Conservation (phyloP, 116 monocot species). For the Trichopus zeylanicus region DNA sequence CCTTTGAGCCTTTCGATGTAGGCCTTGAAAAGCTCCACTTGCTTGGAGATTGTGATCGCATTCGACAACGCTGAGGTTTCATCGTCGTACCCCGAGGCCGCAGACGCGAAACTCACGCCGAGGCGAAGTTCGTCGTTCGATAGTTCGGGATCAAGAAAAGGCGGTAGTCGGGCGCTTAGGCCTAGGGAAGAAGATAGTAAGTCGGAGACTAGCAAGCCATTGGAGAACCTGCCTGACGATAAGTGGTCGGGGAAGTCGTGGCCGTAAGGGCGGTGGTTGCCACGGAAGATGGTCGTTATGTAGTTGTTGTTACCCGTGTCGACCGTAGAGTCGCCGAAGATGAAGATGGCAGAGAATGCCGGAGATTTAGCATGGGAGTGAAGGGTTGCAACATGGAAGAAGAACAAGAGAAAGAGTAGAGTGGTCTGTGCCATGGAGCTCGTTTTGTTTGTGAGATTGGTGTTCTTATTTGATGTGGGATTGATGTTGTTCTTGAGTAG, state of each 20-base stretch:
- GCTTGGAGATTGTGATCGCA: conserved; percentile 21
- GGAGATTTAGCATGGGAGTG: not conserved
- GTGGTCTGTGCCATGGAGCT: not conserved
- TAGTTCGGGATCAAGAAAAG: conserved; percentile 32
- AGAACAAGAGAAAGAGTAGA: not conserved
- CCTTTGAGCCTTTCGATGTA: conserved; percentile 18
- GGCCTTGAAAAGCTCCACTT: conserved; percentile 27
- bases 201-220: conserved; percentile 25
- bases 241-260: conserved; percentile 9
- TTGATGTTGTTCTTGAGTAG: no score
- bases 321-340: conserved; percentile 34
- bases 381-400: not conserved
- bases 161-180: conserved; percentile 12
- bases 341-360: conserved; percentile 11
- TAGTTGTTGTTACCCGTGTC: conserved; percentile 30
- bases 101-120: conserved; percentile 50
- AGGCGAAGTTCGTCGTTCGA: conserved; percentile 11
- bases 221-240: conserved; percentile 26
- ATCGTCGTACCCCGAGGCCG: conserved; percentile 47
- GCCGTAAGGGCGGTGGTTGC: conserved; percentile 22
- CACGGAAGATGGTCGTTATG: conserved; percentile 1
- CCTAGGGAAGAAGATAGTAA: conserved; percentile 14
- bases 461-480: no score
- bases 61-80: conserved; percentile 11
- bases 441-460: no score